phyloP scores from a whole-genome alignment of 371 early-diverging fungal species.

The Mitosporidium daphniae region DNA sequence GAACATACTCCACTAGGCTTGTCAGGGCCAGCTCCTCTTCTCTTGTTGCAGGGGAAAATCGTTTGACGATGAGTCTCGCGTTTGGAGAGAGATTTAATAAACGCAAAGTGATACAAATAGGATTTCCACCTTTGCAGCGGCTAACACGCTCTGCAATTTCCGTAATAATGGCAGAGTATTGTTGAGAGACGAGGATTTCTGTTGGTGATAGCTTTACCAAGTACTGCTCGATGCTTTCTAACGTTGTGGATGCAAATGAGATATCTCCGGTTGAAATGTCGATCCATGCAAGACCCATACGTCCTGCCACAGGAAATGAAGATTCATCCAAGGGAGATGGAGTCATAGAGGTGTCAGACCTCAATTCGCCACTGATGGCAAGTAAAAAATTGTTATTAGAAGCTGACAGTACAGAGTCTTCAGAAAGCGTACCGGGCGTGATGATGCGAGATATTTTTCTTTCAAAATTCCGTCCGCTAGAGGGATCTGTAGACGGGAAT shows the following conservation, averaged over 20 bases:
- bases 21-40: too few species aligned
- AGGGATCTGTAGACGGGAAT: constrained; percentile 10
- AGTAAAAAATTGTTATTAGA: constrained; percentile 8
- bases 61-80: too few species aligned
- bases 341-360: too few species aligned
- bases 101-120: too few species aligned
- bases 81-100: too few species aligned
- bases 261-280: constrained; percentile 63
- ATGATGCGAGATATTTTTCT: constrained; percentile 32
- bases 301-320: neutral
- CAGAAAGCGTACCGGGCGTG: constrained; percentile 49
- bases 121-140: too few species aligned
- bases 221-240: constrained; percentile 16
- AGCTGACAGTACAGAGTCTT: constrained; percentile 13
- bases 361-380: too few species aligned
- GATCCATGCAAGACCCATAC: constrained; percentile 39
- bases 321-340: neutral
- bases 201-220: constrained; percentile 36
- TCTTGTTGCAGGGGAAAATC: too few species aligned
- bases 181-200: constrained; percentile 23
- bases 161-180: too few species aligned
- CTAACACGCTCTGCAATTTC: too few species aligned
- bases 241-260: constrained; percentile 13
- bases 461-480: constrained; percentile 14
- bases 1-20: too few species aligned